Percentiles rank a stretch among this genome's conserved stretches.
Evolutionary conservation across 2,329 filamentous ascomycete genomes (phyloP).

Genomic region (Neopestalotiopsis rosae): DNA sequence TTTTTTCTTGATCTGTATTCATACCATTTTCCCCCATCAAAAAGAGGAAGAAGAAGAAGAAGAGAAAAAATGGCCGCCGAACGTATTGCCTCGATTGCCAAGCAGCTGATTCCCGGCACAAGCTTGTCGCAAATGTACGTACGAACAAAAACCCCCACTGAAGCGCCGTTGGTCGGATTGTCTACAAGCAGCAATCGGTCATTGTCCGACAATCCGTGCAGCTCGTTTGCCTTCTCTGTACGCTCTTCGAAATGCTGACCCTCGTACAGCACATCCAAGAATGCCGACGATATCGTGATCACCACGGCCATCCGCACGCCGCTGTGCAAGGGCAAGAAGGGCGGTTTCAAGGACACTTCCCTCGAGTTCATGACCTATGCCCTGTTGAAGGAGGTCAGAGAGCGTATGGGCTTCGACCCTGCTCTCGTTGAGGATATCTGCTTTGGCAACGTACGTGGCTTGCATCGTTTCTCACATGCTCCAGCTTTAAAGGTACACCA

Average conservation of each 20-base stretch:
- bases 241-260: background rate
- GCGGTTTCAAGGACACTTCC: constrained; percentile 91
- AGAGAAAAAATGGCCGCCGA: constrained; percentile 48
- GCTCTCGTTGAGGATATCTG: constrained; percentile 87
- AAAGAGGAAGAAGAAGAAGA: background rate
- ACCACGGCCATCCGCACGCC: constrained; percentile 91
- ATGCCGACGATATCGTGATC: constrained; percentile 95
- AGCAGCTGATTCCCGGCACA: constrained; percentile 79
- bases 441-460: constrained; percentile 78
- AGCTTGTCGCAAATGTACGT: constrained; percentile 79
- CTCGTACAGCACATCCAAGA: constrained; percentile 80
- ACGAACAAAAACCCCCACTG: background rate
- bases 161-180: constrained; percentile 12
- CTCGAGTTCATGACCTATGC: constrained; percentile 88
- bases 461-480: background rate
- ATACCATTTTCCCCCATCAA: background rate
- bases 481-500: background rate
- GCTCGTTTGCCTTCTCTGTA: background rate
- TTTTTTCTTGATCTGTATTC: background rate
- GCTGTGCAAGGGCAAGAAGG: constrained; percentile 86
- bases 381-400: constrained; percentile 76
- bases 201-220: background rate
- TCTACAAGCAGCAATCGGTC: background rate
- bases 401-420: constrained; percentile 79
- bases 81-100: constrained; percentile 85